phyloP scores from a whole-genome alignment of 2,329 filamentous ascomycete genomes.

The Venturia asperata region DNA sequence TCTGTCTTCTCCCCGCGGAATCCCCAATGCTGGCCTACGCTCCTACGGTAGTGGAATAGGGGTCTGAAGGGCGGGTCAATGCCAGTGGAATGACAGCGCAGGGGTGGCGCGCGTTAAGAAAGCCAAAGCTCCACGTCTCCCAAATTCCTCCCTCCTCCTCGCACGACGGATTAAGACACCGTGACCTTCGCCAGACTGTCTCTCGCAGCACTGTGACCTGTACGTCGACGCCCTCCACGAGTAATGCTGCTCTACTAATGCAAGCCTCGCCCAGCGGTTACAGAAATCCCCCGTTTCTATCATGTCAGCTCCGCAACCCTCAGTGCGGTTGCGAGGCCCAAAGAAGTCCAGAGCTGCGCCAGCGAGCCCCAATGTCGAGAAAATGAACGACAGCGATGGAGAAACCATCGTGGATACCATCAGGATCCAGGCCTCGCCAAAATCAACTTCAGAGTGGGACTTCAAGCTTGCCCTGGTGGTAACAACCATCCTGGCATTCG shows the following conservation, averaged over 20 bases:
- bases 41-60: neutral
- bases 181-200: neutral
- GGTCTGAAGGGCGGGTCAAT: neutral
- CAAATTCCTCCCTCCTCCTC: neutral
- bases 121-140: neutral
- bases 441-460: conserved; percentile 61
- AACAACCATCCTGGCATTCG: conserved; percentile 76
- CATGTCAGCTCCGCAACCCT: conserved; percentile 10
- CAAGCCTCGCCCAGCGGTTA: neutral
- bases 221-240: neutral
- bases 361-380: neutral
- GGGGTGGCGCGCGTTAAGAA: too few relatives aligned
- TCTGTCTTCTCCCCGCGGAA: neutral
- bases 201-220: neutral
- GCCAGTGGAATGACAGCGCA: too few relatives aligned
- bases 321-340: conserved; percentile 7
- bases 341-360: conserved; percentile 1
- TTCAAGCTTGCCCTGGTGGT: conserved; percentile 72
- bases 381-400: neutral
- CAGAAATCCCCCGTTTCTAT: neutral
- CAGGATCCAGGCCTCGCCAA: conserved; percentile 43
- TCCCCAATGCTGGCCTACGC: too few relatives aligned
- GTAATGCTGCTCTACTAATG: neutral
- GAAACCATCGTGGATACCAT: conserved; percentile 33
- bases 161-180: neutral